Conservation (phyloP, 495 filamentous ascomycete species). For the Bryoglossum gracile region DNA sequence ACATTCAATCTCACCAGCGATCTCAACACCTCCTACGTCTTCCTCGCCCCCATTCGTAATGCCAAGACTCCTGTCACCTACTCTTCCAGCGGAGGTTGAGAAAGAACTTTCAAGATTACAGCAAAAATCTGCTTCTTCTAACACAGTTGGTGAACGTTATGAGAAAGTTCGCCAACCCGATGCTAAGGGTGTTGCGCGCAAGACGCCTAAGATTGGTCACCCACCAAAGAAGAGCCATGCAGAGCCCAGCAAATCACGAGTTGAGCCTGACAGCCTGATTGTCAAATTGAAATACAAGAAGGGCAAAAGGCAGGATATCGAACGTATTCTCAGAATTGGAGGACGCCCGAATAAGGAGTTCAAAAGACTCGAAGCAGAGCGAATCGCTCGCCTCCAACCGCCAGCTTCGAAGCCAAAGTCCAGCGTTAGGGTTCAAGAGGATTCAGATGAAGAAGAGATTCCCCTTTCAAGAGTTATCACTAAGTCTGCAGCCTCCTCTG, state of each 20-base stretch:
- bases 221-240: conserved; percentile 18
- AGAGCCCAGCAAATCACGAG: conserved; percentile 9
- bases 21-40: conserved; percentile 8
- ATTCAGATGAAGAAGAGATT: conserved; percentile 8
- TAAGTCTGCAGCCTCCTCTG: neutral
- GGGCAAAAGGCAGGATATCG: conserved; percentile 6
- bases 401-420: neutral
- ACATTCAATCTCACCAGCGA: neutral
- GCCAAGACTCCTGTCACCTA: conserved; percentile 23
- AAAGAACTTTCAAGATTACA: conserved; percentile 18
- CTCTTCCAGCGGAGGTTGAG: conserved; percentile 19
- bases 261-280: conserved; percentile 2
- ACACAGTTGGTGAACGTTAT: conserved; percentile 18
- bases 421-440: too few species aligned
- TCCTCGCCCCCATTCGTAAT: conserved; percentile 13
- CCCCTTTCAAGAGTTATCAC: neutral
- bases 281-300: conserved; percentile 25
- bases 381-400: neutral
- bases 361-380: conserved; percentile 10
- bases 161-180: conserved; percentile 21
- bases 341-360: neutral
- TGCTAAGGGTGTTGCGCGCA: conserved; percentile 22
- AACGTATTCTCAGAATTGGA: conserved; percentile 6
- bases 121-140: conserved; percentile 14
- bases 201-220: conserved; percentile 22